Evolutionary conservation across 306 rosid species (phyloP).

Genomic region (Calophaca sinica): DNA sequence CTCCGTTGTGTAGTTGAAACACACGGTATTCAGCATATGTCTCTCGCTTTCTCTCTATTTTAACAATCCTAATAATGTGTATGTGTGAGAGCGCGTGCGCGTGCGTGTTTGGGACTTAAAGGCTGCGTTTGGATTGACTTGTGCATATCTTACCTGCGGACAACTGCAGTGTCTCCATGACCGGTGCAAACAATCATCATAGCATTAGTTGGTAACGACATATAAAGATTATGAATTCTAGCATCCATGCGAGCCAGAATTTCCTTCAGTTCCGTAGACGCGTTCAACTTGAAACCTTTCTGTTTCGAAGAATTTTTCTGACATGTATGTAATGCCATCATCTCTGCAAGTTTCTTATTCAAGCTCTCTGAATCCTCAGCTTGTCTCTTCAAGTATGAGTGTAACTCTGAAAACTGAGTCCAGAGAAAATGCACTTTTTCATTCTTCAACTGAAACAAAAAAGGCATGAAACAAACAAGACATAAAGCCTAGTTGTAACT

Average conservation of each 20-base stretch:
- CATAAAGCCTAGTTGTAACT: conserved; percentile 24
- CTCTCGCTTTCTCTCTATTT: too few relatives aligned
- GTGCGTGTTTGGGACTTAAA: too few relatives aligned
- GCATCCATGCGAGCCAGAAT: conserved; percentile 77
- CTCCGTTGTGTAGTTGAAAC: too few relatives aligned
- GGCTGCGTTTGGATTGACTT: too few relatives aligned
- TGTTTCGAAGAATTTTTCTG: conserved; percentile 52
- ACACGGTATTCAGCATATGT: too few relatives aligned
- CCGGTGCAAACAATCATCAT: conserved; percentile 95
- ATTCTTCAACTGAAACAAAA: conserved; percentile 74
- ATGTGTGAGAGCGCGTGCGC: too few relatives aligned
- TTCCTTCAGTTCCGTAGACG: conserved; percentile 70
- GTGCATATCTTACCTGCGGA: conserved; percentile 72
- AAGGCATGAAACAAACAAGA: conserved; percentile 38
- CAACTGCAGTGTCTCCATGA: conserved; percentile 90
- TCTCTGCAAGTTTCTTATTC: conserved; percentile 80
- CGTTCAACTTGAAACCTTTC: conserved; percentile 57
- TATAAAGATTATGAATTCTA: conserved; percentile 63
- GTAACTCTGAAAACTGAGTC: conserved; percentile 90
- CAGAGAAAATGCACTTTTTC: conserved; percentile 87
- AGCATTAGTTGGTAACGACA: conserved; percentile 73
- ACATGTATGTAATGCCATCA: conserved; percentile 82
- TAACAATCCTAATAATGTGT: too few relatives aligned
- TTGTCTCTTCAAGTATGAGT: conserved; percentile 74
- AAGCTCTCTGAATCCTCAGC: conserved; percentile 76